phyloP scores from a whole-genome alignment of 257 asterid species.

The Pogostemon cablin region DNA sequence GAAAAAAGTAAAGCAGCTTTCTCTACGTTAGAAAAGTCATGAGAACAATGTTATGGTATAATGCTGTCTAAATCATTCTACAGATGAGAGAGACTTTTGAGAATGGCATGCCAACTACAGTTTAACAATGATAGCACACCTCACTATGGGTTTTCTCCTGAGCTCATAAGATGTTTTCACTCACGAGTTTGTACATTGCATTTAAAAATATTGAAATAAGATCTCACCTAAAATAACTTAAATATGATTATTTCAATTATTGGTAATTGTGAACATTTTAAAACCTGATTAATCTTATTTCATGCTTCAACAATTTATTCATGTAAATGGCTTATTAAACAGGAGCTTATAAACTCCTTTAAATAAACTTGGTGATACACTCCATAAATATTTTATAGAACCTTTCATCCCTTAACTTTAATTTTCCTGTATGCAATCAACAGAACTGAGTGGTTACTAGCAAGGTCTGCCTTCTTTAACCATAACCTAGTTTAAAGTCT shows the following conservation, averaged over 20 bases:
- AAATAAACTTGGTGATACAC: too few relatives aligned
- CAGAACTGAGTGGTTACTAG: background rate
- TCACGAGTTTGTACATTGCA: too few relatives aligned
- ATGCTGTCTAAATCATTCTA: background rate
- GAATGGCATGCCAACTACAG: background rate
- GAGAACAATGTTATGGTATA: background rate
- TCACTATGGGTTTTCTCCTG: background rate
- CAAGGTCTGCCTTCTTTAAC: background rate
- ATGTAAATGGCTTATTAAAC: background rate
- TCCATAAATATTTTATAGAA: background rate
- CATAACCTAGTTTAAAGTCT: background rate
- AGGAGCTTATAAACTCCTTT: background rate
- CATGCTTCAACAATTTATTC: background rate
- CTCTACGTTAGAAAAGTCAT: background rate
- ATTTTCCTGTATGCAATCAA: background rate
- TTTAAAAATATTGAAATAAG: too few relatives aligned
- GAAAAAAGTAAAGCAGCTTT: constrained; percentile 1
- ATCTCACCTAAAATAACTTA: too few relatives aligned
- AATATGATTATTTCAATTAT: background rate
- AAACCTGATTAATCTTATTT: background rate
- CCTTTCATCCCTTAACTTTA: background rate
- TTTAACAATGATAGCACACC: background rate
- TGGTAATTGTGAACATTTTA: background rate
- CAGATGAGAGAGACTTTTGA: background rate
- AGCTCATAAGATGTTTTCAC: too few relatives aligned